A percentile compares a stretch with the other conserved stretches of the same genome.
Conservation (phyloP, 352 stramenopile genomes). For the Phytophthora aleatoria region DNA sequence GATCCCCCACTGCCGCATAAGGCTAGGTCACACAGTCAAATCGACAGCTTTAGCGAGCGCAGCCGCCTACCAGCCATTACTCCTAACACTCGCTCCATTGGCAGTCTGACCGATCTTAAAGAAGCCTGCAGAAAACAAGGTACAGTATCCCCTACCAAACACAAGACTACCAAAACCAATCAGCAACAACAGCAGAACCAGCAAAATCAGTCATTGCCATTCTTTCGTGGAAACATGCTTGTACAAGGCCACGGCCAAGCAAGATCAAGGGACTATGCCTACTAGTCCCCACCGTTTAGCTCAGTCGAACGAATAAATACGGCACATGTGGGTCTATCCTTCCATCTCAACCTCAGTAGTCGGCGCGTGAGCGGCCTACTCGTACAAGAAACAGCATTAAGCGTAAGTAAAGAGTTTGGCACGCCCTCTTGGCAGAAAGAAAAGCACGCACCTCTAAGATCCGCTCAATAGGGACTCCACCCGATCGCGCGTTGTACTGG, state of each 20-base stretch:
- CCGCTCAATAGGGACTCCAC: conserved; percentile 62
- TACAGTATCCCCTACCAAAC: conserved; percentile 12
- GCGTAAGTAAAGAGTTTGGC: conserved; percentile 3
- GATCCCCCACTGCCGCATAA: conserved; percentile 6
- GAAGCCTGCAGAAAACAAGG: conserved; percentile 30
- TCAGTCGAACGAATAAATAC: conserved; percentile 33
- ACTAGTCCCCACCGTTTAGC: conserved; percentile 24
- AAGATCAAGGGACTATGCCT: conserved; percentile 48
- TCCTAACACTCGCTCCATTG: conserved; percentile 9
- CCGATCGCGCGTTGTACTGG: conserved; percentile 70
- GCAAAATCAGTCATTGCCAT: conserved; percentile 53
- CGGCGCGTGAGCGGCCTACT: conserved; percentile 36
- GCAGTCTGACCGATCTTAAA: conserved; percentile 35
- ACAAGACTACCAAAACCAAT: conserved; percentile 25
- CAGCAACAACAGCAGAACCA: conserved; percentile 35
- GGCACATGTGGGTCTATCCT: conserved; percentile 24
- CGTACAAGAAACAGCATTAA: background rate
- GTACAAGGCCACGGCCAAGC: conserved; percentile 57
- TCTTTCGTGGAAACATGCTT: conserved; percentile 75
- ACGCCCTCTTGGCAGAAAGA: background rate
- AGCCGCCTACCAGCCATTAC: conserved; percentile 30
- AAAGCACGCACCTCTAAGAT: conserved; percentile 60
- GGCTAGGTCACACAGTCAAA: conserved; percentile 12
- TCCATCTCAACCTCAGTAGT: conserved; percentile 42
- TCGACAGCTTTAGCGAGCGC: conserved; percentile 9